These are phyloP conservation scores for Aspergillus novofumigatus DNA, from an alignment of 2,329 filamentous ascomycete genomes.

Conservation along the genomic window DNA sequence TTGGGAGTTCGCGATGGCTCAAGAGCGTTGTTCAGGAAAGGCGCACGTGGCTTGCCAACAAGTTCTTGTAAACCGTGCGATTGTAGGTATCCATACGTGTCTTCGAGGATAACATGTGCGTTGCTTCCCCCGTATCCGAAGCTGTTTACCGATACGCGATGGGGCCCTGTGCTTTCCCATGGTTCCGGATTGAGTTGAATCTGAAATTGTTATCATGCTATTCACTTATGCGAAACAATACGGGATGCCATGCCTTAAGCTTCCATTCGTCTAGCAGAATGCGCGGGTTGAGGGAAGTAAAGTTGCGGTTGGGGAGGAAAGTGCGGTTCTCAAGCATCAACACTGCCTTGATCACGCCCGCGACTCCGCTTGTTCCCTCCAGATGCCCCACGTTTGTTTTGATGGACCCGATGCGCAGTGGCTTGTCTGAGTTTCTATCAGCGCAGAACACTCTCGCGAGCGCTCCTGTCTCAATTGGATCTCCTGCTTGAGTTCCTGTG, in stretches of 20 bases:
- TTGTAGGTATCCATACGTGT: constrained; percentile 10
- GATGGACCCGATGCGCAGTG: constrained; percentile 18
- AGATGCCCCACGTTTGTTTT: constrained; percentile 24
- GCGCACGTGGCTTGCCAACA: background rate
- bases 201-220: background rate
- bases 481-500: constrained; percentile 32
- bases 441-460: constrained; percentile 24
- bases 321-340: constrained; percentile 44
- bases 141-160: constrained; percentile 33
- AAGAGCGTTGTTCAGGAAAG: background rate
- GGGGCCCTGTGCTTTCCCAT: constrained; percentile 13
- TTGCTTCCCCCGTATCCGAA: constrained; percentile 48
- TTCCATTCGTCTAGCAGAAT: constrained; percentile 36
- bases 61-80: background rate
- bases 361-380: constrained; percentile 19
- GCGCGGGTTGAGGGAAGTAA: constrained; percentile 36
- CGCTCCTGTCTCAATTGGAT: constrained; percentile 29
- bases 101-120: constrained; percentile 41
- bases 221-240: background rate
- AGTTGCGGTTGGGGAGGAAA: constrained; percentile 43
- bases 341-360: constrained; percentile 36
- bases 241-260: constrained; percentile 22
- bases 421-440: constrained; percentile 10
- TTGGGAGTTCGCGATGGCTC: background rate
- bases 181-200: constrained; percentile 16